Evolutionary conservation across 768 basidiomycete species (phyloP).

Genomic region (Leccinum subtestaceum): DNA sequence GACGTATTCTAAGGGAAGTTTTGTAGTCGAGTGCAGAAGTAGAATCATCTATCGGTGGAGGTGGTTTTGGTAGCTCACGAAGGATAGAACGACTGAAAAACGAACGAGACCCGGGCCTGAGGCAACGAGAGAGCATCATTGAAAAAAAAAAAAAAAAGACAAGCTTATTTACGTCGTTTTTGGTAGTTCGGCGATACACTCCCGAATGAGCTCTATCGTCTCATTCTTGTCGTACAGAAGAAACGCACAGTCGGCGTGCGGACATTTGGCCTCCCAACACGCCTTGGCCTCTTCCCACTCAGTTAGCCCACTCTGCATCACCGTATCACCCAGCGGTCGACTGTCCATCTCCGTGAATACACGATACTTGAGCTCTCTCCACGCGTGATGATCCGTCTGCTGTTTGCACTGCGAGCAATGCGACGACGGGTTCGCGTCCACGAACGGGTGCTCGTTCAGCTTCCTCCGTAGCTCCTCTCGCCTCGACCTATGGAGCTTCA

Average conservation of each 20-base stretch:
- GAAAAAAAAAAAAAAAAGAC: no score
- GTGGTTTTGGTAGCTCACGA: constrained; percentile 59
- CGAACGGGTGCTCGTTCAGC: constrained; percentile 58
- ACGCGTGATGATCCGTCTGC: constrained; percentile 54
- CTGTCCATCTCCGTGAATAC: constrained; percentile 57
- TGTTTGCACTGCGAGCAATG: constrained; percentile 49
- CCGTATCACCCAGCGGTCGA: constrained; percentile 58
- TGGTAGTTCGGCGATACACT: constrained; percentile 52
- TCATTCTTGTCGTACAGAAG: constrained; percentile 55
- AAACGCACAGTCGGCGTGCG: constrained; percentile 41
- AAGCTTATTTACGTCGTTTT: constrained; percentile 26
- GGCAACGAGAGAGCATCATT: no score
- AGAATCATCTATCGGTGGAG: constrained; percentile 83
- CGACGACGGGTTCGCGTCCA: constrained; percentile 40
- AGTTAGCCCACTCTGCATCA: constrained; percentile 44
- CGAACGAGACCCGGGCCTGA: constrained; percentile 13
- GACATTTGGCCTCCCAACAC: constrained; percentile 60
- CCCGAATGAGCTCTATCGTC: constrained; percentile 47
- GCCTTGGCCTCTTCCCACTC: constrained; percentile 58
- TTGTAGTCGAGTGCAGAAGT: constrained; percentile 96
- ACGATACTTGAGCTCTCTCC: constrained; percentile 61
- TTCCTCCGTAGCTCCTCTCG: constrained; percentile 47
- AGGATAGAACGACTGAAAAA: constrained; percentile 21
- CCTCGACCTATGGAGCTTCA: constrained; percentile 52
- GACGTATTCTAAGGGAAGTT: constrained; percentile 60